Conservation (phyloP, 768 basidiomycete genomes). For the Amyloporia xantha region DNA sequence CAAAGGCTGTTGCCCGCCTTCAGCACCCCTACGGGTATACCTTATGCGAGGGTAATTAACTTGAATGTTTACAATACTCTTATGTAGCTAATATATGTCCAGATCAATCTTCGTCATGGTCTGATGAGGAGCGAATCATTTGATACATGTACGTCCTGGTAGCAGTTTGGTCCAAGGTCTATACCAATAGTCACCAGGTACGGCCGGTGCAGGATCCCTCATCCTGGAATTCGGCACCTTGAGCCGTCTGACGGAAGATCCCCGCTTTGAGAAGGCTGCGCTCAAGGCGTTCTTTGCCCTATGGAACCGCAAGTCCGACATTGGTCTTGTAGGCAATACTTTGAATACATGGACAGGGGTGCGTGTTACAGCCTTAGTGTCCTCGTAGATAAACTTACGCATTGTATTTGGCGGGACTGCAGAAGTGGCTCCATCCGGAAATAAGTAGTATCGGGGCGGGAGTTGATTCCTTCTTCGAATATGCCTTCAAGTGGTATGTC, state of each 20-base stretch:
- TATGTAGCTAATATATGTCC: conserved; percentile 4
- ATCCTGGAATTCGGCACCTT: conserved; percentile 93
- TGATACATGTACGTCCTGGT: conserved; percentile 68
- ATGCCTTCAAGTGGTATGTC: conserved; percentile 89
- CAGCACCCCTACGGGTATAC: conserved; percentile 83
- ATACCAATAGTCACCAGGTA: conserved; percentile 40
- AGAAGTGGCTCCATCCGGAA: conserved; percentile 76
- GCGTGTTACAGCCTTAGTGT: conserved; percentile 27
- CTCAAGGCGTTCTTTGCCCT: conserved; percentile 87
- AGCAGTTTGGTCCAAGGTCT: background rate
- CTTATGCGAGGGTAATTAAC: conserved; percentile 71
- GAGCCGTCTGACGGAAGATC: conserved; percentile 84
- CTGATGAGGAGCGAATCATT: conserved; percentile 66
- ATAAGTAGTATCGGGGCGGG: conserved; percentile 86
- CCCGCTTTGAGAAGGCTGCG: conserved; percentile 85
- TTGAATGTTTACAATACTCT: conserved; percentile 9
- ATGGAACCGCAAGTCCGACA: conserved; percentile 85
- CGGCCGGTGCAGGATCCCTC: conserved; percentile 89
- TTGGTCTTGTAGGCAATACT: conserved; percentile 82
- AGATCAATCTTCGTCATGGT: conserved; percentile 85
- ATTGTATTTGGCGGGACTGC: conserved; percentile 2
- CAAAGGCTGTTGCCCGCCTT: conserved; percentile 86
- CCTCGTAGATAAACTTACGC: background rate
- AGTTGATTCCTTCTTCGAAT: conserved; percentile 94
- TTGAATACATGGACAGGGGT: conserved; percentile 82